A percentile compares a stretch with the other conserved stretches of the same genome.
phyloP scores from a whole-genome alignment of 495 filamentous ascomycete genomes.

The Penicillium macrosclerotiorum region DNA sequence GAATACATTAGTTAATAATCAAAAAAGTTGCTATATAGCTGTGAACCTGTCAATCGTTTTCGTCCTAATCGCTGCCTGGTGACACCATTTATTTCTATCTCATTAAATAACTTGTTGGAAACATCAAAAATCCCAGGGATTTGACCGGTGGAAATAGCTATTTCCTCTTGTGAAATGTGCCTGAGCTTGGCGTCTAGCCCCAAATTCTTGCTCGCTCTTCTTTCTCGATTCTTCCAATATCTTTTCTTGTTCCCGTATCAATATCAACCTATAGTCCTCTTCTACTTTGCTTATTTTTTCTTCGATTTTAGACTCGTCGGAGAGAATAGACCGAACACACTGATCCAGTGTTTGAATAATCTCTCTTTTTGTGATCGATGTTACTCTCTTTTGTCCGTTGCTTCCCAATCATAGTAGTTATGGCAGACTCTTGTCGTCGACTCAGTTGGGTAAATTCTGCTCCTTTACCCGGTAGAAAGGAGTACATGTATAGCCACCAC shows the following conservation, averaged over 20 bases:
- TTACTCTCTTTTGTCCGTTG: constrained; percentile 4
- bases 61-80: background rate
- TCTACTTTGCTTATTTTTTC: background rate
- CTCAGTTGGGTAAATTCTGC: constrained; percentile 2
- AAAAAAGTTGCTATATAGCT: background rate
- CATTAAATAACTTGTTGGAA: background rate
- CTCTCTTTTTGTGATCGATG: background rate
- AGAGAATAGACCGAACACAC: background rate
- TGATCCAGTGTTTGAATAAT: background rate
- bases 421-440: background rate
- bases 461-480: constrained; percentile 4
- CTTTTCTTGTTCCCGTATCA: background rate
- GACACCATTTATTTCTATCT: background rate
- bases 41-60: no score
- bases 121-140: background rate
- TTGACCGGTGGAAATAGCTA: background rate
- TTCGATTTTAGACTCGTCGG: background rate
- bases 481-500: constrained; percentile 8
- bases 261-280: background rate
- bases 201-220: background rate
- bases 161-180: background rate
- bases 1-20: background rate
- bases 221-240: background rate
- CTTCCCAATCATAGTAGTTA: background rate
- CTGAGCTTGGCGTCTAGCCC: background rate